Evolutionary conservation across 1,284 basidiomycete species (phyloP).

Genomic region (Dichomitus squalens): DNA sequence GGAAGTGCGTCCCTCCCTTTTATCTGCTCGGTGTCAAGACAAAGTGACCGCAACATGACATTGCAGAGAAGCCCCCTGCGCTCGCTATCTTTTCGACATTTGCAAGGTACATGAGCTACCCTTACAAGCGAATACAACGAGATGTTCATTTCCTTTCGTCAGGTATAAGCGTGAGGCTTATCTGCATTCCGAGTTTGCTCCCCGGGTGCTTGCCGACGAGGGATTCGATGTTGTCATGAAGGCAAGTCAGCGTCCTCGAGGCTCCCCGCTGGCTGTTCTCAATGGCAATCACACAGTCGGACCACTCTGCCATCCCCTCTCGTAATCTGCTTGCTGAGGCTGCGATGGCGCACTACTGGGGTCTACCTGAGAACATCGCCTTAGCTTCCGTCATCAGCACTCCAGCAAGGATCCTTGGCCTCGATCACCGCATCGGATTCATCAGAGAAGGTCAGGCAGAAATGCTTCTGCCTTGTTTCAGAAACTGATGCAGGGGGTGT

Average conservation of each 20-base stretch:
- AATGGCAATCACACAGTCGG: slow-evolving; percentile 43
- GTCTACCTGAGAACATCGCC: slow-evolving; percentile 46
- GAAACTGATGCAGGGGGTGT: neutral
- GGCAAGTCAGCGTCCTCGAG: slow-evolving; percentile 37
- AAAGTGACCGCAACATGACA: neutral
- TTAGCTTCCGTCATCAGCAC: slow-evolving; percentile 65
- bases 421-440: slow-evolving; percentile 69
- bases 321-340: slow-evolving; percentile 73
- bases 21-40: neutral
- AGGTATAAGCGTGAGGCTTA: slow-evolving; percentile 83
- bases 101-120: slow-evolving; percentile 30
- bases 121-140: neutral
- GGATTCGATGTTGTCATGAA: slow-evolving; percentile 73
- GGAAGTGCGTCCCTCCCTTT: slow-evolving; percentile 29
- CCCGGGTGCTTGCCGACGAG: slow-evolving; percentile 68
- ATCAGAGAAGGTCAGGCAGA: slow-evolving; percentile 47
- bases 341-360: slow-evolving; percentile 66
- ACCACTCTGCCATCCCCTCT: slow-evolving; percentile 70
- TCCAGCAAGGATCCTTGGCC: slow-evolving; percentile 62
- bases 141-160: slow-evolving; percentile 1
- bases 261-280: neutral
- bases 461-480: neutral
- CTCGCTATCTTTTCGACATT: slow-evolving; percentile 61
- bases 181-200: slow-evolving; percentile 77
- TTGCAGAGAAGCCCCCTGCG: slow-evolving; percentile 44